A percentile compares a stretch with the other conserved stretches of the same genome.
Conservation (phyloP, 192 early-diverging fungal species). For the Pilobolus umbonatus region DNA sequence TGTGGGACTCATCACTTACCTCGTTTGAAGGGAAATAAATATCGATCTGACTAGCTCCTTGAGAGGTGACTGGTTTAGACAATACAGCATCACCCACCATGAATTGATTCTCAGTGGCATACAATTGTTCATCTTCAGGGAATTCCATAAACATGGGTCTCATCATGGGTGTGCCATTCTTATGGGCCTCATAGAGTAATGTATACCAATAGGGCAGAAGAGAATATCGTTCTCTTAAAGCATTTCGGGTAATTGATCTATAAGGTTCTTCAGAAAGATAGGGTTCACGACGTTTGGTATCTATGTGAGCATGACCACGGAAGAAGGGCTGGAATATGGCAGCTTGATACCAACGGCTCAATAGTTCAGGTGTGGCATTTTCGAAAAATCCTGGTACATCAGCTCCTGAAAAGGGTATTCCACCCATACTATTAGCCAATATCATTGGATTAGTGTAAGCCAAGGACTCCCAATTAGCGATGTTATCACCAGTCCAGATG, state of each 20-base stretch:
- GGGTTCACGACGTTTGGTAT: slow-evolving; percentile 95
- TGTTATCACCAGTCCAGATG: slow-evolving; percentile 98
- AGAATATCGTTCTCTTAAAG: slow-evolving; percentile 78
- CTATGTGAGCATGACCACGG: slow-evolving; percentile 96
- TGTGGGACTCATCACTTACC: slow-evolving; percentile 27
- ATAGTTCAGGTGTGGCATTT: slow-evolving; percentile 84
- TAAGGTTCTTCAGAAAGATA: slow-evolving; percentile 91
- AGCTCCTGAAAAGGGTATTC: slow-evolving; percentile 89
- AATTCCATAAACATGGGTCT: slow-evolving; percentile 88
- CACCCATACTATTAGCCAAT: slow-evolving; percentile 78
- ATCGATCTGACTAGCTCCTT: slow-evolving; percentile 53
- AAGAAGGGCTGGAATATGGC: slow-evolving; percentile 96
- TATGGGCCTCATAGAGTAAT: slow-evolving; percentile 74
- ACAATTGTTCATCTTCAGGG: slow-evolving; percentile 72
- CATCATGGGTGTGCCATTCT: slow-evolving; percentile 78
- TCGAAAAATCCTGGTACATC: slow-evolving; percentile 94
- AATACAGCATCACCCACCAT: slow-evolving; percentile 86
- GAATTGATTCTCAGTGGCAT: slow-evolving; percentile 79
- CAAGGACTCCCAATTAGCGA: slow-evolving; percentile 85
- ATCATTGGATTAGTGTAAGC: slow-evolving; percentile 83
- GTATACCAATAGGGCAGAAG: slow-evolving; percentile 93
- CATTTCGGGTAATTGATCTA: slow-evolving; percentile 70
- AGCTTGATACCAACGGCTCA: slow-evolving; percentile 97
- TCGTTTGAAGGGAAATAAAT: slow-evolving; percentile 72
- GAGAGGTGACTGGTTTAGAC: slow-evolving; percentile 58